Base-by-base conservation (phyloP, 768 basidiomycete genomes). In the Dendrothele bispora region DNA sequence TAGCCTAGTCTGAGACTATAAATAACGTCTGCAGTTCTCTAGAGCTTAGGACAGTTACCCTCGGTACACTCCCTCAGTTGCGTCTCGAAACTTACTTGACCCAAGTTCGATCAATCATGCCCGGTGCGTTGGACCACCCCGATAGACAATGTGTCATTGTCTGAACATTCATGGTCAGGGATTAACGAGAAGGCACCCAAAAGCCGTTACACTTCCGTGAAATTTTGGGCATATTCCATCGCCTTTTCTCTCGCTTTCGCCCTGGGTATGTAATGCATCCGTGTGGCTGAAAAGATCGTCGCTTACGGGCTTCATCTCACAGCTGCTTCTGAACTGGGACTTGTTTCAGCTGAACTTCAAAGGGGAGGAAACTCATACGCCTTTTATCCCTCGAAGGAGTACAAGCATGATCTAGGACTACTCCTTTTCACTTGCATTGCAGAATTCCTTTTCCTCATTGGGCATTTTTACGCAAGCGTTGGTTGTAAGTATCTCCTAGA, bases 321-420 rank as follows among this genome's bases (percentile, higher is more conserved):
- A 52, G 26, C 62, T 15, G 58, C 48, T 42, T 53, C 56, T 26
- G 56, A 62, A 39, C 60, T 68, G 21, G 63, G 64, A 14, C 60
- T 65, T 14, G 65, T 68, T 17, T 62, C 60, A 2, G 43, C 65
- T 27, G 58, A 64, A 29, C 54, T 68, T 39, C 66, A 68, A 49
- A 59, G 56, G 36, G 59, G 61, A 24, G 66, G 66, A 1, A 57
- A 63, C 25, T 46, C 29, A 15, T 49, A 57, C 34, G 44, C 47
- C 14, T 53, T 63, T 44, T 68, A 65, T 36, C 60, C 63, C 1
- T 61, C 60, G 4, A 55, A 52, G 25, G 52, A 62, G 39, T 66
- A 61, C 51, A 63, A 64, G 49, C 60, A 68, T 50, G 49, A 47
- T 32, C 48, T 68, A 30, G 66, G 65, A 24, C 50, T 68, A 30